Evolutionary conservation across 1,139 yeast genomes (phyloP), one percentile per base, ranked within the genome.

Genomic region (Protomyces gravidus): DNA sequence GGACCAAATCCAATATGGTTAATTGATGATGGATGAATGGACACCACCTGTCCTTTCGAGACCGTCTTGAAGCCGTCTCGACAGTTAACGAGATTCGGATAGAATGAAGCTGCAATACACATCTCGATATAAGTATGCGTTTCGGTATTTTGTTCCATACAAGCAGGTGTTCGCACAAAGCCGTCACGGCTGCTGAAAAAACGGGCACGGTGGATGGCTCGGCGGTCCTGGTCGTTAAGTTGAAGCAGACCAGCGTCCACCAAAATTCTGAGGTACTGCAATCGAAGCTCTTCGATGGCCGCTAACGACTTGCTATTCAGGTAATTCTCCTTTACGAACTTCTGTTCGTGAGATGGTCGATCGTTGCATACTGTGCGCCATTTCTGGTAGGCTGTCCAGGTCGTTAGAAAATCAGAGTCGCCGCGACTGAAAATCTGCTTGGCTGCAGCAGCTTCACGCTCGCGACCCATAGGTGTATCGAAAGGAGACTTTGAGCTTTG

Each of bases 401-500:
- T 39, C 23, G 60, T 47, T 15, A 51, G 15, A 49, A 62, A 62
- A 32, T 47, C 62, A 7, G 60, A 55, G 2, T 55, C 49, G 25
- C 49, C 60, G 7, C 55, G 58, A 17, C 46, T 45, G 42, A 62
- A 62, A 1, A 45, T 26, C 45, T 40, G 50, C 36, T 52, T 58
- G 21, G 61, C 61, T 15, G 21, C 28, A 13, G 45, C 25, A 5
- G 64, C 61, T 27, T 61, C 59, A 13, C 58, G 39, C 26, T 58
- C 60, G 15, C 21, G 32, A 15, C 61, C 65, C 19, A 59, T 19
- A 30, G 65, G 62, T 11, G 40, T 46, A 15, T 63, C 47, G 49
- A 65, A 65, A 15, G 65, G 50, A 7, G 57, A 36, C 19, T 63
- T 61, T 17, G 55, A 51, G 11, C 64, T 36, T 19, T 61, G 27